Conservation (phyloP, 768 basidiomycete species). For the Dentipellis sp. region DNA sequence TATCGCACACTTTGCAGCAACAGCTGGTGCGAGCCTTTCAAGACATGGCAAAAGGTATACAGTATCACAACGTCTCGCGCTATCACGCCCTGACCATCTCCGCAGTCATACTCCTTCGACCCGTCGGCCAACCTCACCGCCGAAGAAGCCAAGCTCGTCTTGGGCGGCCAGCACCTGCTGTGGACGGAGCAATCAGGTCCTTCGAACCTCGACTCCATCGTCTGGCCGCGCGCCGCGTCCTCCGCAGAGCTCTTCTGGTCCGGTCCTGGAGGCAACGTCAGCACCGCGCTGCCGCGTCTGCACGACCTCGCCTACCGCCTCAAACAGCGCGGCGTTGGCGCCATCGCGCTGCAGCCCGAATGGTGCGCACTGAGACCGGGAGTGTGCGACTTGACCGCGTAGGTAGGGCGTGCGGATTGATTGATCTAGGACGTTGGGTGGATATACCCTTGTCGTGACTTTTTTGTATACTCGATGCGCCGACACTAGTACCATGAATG, state of each 20-base stretch:
- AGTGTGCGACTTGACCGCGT: slow-evolving; percentile 9
- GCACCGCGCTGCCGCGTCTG: slow-evolving; percentile 25
- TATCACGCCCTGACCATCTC: slow-evolving; percentile 16
- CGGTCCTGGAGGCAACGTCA: slow-evolving; percentile 22
- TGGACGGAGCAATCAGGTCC: slow-evolving; percentile 30
- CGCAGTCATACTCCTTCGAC: slow-evolving; percentile 28
- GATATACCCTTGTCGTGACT: neutral
- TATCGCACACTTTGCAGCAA: neutral
- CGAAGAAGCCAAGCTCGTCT: slow-evolving; percentile 19
- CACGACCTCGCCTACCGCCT: slow-evolving; percentile 28
- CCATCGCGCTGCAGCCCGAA: slow-evolving; percentile 28
- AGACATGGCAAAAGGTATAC: slow-evolving; percentile 25
- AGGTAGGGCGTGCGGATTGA: neutral
- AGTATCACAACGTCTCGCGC: slow-evolving; percentile 8
- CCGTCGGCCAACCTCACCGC: slow-evolving; percentile 21
- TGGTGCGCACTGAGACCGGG: slow-evolving; percentile 31
- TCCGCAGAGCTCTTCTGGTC: slow-evolving; percentile 33
- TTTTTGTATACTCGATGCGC: neutral
- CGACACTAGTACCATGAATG: too few relatives aligned
- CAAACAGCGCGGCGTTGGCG: slow-evolving; percentile 24
- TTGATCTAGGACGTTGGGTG: neutral
- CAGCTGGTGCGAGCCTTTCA: slow-evolving; percentile 27
- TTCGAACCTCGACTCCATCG: slow-evolving; percentile 23
- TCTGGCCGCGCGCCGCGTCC: slow-evolving; percentile 29
- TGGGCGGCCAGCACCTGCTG: slow-evolving; percentile 26